A percentile compares a stretch with the other conserved stretches of the same genome.
Evolutionary conservation across 805 yeast species (phyloP).

Genomic region (Nakazawaea ambrosiae): DNA sequence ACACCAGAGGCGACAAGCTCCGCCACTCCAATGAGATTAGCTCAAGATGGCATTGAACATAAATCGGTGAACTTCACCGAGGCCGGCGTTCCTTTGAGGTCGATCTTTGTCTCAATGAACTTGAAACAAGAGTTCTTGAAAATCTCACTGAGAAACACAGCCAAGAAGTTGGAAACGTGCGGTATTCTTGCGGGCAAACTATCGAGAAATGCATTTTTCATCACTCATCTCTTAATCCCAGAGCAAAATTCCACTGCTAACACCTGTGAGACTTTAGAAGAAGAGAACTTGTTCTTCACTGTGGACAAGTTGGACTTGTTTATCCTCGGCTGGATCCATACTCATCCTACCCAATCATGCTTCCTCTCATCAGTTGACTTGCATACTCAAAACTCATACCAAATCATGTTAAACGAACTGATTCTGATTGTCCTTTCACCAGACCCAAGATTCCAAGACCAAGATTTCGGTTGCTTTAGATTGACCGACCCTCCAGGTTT

Average conservation of each 20-base stretch:
- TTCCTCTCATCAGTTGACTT: slow-evolving; percentile 59
- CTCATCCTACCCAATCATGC: slow-evolving; percentile 71
- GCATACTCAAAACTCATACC: slow-evolving; percentile 64
- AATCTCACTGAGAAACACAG: slow-evolving; percentile 44
- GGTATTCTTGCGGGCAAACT: slow-evolving; percentile 61
- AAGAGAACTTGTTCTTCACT: slow-evolving; percentile 48
- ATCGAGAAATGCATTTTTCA: slow-evolving; percentile 54
- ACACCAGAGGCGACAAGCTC: not conserved
- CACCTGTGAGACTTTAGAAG: slow-evolving; percentile 56
- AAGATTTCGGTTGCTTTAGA: slow-evolving; percentile 50
- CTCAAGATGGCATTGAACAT: slow-evolving; percentile 20
- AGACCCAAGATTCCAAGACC: slow-evolving; percentile 25
- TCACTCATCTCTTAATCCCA: slow-evolving; percentile 56
- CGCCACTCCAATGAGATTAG: not conserved
- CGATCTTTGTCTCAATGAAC: slow-evolving; percentile 40
- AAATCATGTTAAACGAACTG: slow-evolving; percentile 63
- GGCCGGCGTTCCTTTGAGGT: slow-evolving; percentile 48
- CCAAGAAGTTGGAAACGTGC: slow-evolving; percentile 50
- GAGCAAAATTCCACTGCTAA: slow-evolving; percentile 56
- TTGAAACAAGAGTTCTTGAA: slow-evolving; percentile 36
- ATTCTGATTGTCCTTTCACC: slow-evolving; percentile 66
- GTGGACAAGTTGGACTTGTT: slow-evolving; percentile 50
- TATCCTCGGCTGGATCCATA: slow-evolving; percentile 70
- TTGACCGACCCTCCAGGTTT: slow-evolving; percentile 63
- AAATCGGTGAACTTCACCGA: slow-evolving; percentile 39